These are phyloP conservation scores for Tephrocybe sp. DNA, from an alignment of 768 basidiomycete species.

Conservation along the genomic window DNA sequence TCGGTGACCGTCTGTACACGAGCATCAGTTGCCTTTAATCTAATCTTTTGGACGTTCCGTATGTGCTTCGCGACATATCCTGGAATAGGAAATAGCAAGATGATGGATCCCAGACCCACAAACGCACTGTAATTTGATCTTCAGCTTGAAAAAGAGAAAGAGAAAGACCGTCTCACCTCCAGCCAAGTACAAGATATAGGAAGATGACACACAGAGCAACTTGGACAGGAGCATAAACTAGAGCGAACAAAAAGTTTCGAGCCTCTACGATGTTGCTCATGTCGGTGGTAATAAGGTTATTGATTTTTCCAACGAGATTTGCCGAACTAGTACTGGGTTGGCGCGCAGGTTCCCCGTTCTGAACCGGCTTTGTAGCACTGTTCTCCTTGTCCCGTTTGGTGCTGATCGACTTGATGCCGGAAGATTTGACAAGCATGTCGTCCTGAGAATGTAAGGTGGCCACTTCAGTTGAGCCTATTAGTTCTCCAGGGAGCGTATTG, in stretches of 20 bases:
- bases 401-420: slow-evolving; percentile 11
- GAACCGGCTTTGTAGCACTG: slow-evolving; percentile 6
- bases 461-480: slow-evolving; percentile 10
- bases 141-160: slow-evolving; percentile 5
- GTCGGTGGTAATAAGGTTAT: slow-evolving; percentile 74
- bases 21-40: slow-evolving; percentile 55
- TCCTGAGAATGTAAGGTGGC: slow-evolving; percentile 20
- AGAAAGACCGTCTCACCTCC: too few relatives aligned
- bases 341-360: slow-evolving; percentile 10
- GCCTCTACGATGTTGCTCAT: slow-evolving; percentile 34
- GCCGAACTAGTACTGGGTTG: slow-evolving; percentile 53
- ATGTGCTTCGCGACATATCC: too few relatives aligned
- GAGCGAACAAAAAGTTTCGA: slow-evolving; percentile 33
- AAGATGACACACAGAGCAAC: slow-evolving; percentile 38
- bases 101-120: slow-evolving; percentile 52
- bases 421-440: slow-evolving; percentile 16
- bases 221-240: slow-evolving; percentile 42
- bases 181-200: slow-evolving; percentile 42
- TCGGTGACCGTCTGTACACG: slow-evolving; percentile 64
- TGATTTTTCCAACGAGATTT: too few relatives aligned
- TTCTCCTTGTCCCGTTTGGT: slow-evolving; percentile 13
- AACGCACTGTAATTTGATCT: slow-evolving; percentile 41
- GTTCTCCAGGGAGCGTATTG: slow-evolving; percentile 1
- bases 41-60: too few relatives aligned
- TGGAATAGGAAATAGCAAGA: slow-evolving; percentile 56